Conservation (phyloP, 352 stramenopile genomes). For the Pseudoperonospora humuli region DNA sequence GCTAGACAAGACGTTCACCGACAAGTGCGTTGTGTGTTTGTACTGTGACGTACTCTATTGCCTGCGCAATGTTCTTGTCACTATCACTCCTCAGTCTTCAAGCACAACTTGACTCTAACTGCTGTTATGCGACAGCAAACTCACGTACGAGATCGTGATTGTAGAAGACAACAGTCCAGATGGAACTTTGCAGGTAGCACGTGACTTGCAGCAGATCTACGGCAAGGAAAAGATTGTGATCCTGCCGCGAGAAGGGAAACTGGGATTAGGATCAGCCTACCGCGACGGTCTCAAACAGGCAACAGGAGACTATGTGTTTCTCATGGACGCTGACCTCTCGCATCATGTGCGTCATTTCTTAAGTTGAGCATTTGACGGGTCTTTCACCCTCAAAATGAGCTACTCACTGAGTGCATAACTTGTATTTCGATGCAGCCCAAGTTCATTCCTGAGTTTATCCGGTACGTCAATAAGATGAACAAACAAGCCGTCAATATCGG, state of each 20-base stretch:
- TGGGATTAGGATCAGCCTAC: constrained; percentile 95
- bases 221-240: constrained; percentile 90
- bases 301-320: constrained; percentile 92
- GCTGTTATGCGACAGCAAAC: constrained; percentile 35
- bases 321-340: constrained; percentile 98
- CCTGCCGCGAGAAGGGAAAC: constrained; percentile 90
- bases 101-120: not conserved
- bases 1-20: constrained; percentile 90
- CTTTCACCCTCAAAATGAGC: not conserved
- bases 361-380: not conserved
- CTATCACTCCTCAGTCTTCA: not conserved
- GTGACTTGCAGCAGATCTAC: constrained; percentile 87
- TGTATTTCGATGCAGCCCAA: constrained; percentile 71
- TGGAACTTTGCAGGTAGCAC: constrained; percentile 91
- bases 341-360: constrained; percentile 81
- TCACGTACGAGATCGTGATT: constrained; percentile 95
- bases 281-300: constrained; percentile 90
- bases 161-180: constrained; percentile 98
- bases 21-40: constrained; percentile 50
- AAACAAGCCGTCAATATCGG: too few species aligned
- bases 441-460: constrained; percentile 93
- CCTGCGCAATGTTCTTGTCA: constrained; percentile 2
- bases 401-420: not conserved
- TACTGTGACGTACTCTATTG: not conserved
- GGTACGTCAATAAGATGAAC: constrained; percentile 18